phyloP scores from a whole-genome alignment of 805 yeast genomes.

The Saturnispora mendoncae region DNA sequence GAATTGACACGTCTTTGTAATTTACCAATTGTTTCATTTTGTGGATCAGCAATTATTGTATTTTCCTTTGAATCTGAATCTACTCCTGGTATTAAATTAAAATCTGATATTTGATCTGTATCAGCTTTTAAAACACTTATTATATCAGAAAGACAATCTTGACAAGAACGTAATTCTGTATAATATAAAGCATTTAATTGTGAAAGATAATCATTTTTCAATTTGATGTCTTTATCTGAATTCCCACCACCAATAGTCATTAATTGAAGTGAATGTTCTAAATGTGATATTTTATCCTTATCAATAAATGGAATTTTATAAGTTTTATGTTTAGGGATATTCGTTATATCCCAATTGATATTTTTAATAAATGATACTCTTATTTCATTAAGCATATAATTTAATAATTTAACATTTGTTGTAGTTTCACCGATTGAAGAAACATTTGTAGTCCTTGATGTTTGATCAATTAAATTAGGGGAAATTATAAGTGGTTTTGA shows the following conservation, averaged over 20 bases:
- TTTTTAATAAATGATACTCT: constrained; percentile 19
- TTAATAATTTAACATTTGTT: background rate
- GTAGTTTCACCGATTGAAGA: background rate
- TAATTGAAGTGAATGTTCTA: constrained; percentile 27
- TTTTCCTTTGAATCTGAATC: constrained; percentile 8
- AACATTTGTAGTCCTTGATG: background rate
- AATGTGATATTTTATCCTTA: constrained; percentile 20
- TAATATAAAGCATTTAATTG: constrained; percentile 24
- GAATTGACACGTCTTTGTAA: constrained; percentile 21
- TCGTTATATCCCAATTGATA: constrained; percentile 16
- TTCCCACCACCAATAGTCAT: constrained; percentile 22
- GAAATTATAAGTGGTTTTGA: background rate
- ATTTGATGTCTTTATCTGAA: constrained; percentile 20
- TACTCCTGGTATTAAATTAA: too few relatives aligned
- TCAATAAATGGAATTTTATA: constrained; percentile 22
- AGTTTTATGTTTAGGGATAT: constrained; percentile 13
- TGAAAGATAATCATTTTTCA: constrained; percentile 24
- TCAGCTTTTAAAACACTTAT: constrained; percentile 6
- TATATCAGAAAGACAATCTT: constrained; percentile 21
- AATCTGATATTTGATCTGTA: too few relatives aligned
- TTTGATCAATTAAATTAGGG: background rate
- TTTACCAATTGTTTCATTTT: constrained; percentile 16
- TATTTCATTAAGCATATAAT: constrained; percentile 3
- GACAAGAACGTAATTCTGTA: constrained; percentile 25
- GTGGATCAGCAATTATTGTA: constrained; percentile 9